These are phyloP conservation scores for Xylaria intraflava DNA, from an alignment of 495 filamentous ascomycete species.

Conservation along the genomic window DNA sequence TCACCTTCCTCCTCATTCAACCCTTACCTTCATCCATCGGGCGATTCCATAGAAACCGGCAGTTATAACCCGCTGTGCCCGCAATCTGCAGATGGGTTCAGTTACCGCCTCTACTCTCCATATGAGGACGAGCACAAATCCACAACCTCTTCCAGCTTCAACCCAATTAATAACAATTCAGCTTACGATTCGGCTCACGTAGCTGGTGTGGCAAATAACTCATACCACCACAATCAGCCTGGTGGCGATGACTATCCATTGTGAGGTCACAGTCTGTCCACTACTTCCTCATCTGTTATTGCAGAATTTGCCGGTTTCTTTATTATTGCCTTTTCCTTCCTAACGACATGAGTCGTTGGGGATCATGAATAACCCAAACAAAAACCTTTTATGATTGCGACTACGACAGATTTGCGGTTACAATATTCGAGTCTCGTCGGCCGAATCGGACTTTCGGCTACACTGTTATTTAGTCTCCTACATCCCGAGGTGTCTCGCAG, in stretches of 20 bases:
- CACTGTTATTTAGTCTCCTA: not conserved
- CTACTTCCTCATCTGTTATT: too few species aligned
- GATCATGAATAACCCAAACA: not conserved
- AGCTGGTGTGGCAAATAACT: constrained; percentile 9
- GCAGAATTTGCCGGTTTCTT: not conserved
- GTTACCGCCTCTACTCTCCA: constrained; percentile 24
- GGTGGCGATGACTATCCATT: constrained; percentile 12
- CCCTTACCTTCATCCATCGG: constrained; percentile 26
- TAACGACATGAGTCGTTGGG: not conserved
- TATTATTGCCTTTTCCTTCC: not conserved
- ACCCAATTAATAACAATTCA: constrained; percentile 20
- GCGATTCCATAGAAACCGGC: constrained; percentile 25
- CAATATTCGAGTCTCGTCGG: not conserved
- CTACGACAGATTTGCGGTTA: not conserved
- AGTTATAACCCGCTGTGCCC: constrained; percentile 40
- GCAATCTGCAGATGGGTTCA: constrained; percentile 27
- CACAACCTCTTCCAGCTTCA: constrained; percentile 16
- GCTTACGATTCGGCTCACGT: constrained; percentile 20
- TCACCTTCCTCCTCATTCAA: constrained; percentile 16
- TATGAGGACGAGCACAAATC: constrained; percentile 30
- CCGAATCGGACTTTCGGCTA: not conserved
- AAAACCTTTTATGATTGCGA: not conserved
- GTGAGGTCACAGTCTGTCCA: not conserved
- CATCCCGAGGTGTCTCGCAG: not conserved
- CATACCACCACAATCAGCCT: constrained; percentile 5